Percentiles rank a stretch among this genome's conserved stretches.
phyloP scores from a whole-genome alignment of 2,329 filamentous ascomycete genomes.

The Scleromitrula shiraiana region DNA sequence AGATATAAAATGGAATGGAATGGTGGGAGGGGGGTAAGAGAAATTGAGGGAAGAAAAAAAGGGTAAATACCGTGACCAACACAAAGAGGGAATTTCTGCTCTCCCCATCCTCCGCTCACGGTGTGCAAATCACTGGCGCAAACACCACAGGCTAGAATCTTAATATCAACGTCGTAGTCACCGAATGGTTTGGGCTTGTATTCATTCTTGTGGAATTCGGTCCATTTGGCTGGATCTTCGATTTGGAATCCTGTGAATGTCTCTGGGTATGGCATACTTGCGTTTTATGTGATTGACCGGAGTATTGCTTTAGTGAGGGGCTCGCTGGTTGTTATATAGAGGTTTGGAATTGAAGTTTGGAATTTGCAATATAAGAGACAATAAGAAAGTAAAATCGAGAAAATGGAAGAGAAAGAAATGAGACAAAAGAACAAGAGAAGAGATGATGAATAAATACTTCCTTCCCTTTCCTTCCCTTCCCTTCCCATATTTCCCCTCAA shows the following conservation, averaged over 20 bases:
- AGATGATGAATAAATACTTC: slow-evolving; percentile 1
- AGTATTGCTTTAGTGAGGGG: not conserved
- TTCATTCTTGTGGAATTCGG: slow-evolving; percentile 36
- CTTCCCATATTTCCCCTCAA: not conserved
- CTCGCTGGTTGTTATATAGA: not conserved
- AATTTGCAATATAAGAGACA: not conserved
- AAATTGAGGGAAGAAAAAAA: not conserved
- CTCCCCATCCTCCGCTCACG: slow-evolving; percentile 51
- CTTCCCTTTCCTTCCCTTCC: too few relatives aligned
- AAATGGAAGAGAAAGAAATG: not conserved
- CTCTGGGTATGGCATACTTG: slow-evolving; percentile 40
- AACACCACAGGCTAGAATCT: slow-evolving; percentile 73
- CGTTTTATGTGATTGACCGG: not conserved
- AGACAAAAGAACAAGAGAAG: not conserved
- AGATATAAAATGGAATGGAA: not conserved
- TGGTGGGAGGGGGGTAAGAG: not conserved
- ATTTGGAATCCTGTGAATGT: slow-evolving; percentile 56
- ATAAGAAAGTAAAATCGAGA: not conserved
- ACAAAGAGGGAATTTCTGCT: slow-evolving; percentile 42
- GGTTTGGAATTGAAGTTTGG: not conserved
- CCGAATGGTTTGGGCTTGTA: slow-evolving; percentile 81
- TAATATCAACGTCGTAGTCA: slow-evolving; percentile 80
- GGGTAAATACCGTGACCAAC: slow-evolving; percentile 38
- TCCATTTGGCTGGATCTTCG: slow-evolving; percentile 26
- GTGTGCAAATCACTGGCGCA: slow-evolving; percentile 68